Conservation (phyloP, 169 alveolate species). For the Perkinsus olseni region DNA sequence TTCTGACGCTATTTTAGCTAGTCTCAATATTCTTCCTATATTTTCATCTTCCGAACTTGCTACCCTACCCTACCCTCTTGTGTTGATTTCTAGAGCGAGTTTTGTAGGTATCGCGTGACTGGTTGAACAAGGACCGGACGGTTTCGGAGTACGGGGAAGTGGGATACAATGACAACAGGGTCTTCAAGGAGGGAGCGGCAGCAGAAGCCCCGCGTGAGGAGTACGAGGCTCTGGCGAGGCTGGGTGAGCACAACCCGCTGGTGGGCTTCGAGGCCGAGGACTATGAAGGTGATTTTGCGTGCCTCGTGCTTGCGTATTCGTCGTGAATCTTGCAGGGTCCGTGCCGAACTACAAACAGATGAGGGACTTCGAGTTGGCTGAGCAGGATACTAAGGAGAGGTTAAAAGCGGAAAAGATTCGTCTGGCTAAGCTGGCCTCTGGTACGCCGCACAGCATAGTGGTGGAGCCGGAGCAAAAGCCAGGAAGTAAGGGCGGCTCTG, state of each 20-base stretch:
- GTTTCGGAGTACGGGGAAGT: background rate
- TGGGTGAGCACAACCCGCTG: background rate
- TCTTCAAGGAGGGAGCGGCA: background rate
- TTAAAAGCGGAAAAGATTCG: background rate
- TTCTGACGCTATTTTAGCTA: too few relatives aligned
- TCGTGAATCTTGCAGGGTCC: background rate
- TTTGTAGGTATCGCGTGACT: slow-evolving; percentile 20
- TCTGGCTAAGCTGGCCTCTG: background rate
- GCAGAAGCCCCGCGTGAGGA: background rate
- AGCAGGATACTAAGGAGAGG: background rate
- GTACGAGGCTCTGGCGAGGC: background rate
- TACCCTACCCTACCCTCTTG: too few relatives aligned
- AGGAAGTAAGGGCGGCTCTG: background rate
- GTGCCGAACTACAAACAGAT: background rate
- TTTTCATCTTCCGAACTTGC: too few relatives aligned
- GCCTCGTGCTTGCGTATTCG: background rate
- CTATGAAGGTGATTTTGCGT: background rate
- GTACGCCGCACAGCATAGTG: background rate
- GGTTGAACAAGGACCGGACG: slow-evolving; percentile 22
- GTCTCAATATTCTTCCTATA: too few relatives aligned
- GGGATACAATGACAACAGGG: background rate
- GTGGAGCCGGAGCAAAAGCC: background rate
- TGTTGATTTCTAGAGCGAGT: too few relatives aligned
- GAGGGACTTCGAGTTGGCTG: background rate
- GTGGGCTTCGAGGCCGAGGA: background rate